Percentiles rank a stretch among this genome's conserved stretches.
phyloP scores from a whole-genome alignment of 2,329 filamentous ascomycete species.

The Pseudogymnoascus sp. region DNA sequence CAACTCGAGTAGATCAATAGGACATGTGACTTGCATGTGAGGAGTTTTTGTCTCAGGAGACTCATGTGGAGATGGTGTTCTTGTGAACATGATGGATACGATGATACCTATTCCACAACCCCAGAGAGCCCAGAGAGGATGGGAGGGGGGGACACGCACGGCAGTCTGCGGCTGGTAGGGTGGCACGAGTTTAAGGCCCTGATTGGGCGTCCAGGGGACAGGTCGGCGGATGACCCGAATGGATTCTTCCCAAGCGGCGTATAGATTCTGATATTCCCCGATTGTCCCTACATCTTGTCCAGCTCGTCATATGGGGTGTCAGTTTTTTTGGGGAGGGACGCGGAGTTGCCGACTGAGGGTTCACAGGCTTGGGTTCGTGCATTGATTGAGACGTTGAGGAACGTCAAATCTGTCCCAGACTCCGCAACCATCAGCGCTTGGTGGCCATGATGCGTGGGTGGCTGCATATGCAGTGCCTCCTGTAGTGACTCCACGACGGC shows the following conservation, averaged over 20 bases:
- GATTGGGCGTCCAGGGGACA: slow-evolving; percentile 5
- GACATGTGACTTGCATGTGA: slow-evolving; percentile 9
- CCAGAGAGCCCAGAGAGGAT: background rate
- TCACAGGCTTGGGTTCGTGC: background rate
- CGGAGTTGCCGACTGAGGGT: background rate
- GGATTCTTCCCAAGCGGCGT: background rate
- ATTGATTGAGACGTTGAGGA: background rate
- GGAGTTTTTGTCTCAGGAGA: background rate
- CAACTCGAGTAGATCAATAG: background rate
- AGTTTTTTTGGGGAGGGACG: background rate
- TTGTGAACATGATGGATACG: background rate
- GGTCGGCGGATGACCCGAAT: slow-evolving; percentile 6
- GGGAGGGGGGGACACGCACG: background rate
- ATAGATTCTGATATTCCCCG: background rate
- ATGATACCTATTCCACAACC: background rate
- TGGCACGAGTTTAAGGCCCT: slow-evolving; percentile 10
- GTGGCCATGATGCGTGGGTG: slow-evolving; percentile 6
- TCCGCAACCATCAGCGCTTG: slow-evolving; percentile 1
- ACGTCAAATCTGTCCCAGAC: background rate
- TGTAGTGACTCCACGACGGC: background rate
- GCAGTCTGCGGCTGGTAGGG: slow-evolving; percentile 5
- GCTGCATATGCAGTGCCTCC: slow-evolving; percentile 5
- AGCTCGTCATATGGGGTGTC: background rate
- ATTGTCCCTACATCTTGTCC: background rate
- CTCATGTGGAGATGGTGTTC: background rate